Base-by-base conservation (phyloP, 108 stramenopile species). In the Pelagomonas calceolata region DNA sequence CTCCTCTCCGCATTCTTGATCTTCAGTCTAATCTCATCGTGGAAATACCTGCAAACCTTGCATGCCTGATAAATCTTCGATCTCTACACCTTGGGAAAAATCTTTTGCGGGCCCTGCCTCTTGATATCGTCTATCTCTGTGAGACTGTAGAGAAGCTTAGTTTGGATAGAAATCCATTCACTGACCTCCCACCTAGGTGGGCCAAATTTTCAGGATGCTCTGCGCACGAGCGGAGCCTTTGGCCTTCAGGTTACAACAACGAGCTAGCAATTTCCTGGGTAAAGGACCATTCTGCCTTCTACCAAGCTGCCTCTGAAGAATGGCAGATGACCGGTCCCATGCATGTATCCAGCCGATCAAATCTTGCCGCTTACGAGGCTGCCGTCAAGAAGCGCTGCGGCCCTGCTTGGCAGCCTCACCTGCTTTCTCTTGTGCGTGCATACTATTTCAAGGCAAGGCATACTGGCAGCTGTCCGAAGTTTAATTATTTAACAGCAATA, bases 1-100 rank as follows among this genome's bases (percentile, higher is more conserved):
- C 37, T 0, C 35, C 63, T 17, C 36, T 71, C 32, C 70, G 64
- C 35, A 35, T 34, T 18, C 44, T 71, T 26, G 63, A 71, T 35
- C 39, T 44, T 17, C 34, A 45, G 12, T 35, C 64, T 35, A 71
- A 71, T 29, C 34, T 64, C 29, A 71, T 71, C 64, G 70, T 35
- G 34, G 64, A 45, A 18, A 64, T 71, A 3, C 70, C 70, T 5
- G 70, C 70, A 18, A 63, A 71, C 30, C 64, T 71, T 36, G 63
- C 63, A 0, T 35, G 34, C 63, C 70, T 71, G 10, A 64, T 63
- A 16, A 30, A 29, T 32, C 32, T 71, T 18, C 63, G 37, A 35
- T 17, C 35, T 17, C 26, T 71, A 29, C 32, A 71, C 64, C 63
- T 71, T 7, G 26, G 70, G 12, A 71, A 60, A 30, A 71, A 71